Evolutionary conservation across 805 yeast genomes (phyloP), one percentile per base, ranked within the genome.

Genomic region (Candida fluviatilis): DNA sequence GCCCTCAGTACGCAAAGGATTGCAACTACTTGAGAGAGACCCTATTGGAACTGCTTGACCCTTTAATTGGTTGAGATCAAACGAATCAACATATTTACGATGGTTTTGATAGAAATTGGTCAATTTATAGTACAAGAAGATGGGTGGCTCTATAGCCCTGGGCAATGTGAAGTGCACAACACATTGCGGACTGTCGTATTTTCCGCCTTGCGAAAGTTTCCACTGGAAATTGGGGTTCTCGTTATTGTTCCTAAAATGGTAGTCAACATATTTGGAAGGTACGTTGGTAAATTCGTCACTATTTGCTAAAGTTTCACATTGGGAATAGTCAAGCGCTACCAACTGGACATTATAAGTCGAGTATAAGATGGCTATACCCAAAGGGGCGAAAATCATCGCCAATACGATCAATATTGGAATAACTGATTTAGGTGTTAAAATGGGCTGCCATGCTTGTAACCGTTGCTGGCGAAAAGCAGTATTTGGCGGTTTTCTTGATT

Each of bases 71-170:
- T 73, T 70, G 59, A 83, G 76, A 57, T 89, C 95, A 59, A 74
- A 85, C 7, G 95, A 84, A 43, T 79, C 80, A 24, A 91, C 98
- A 56, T 88, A 93, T 45, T 93, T 86, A 43, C 99, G 78, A 64
- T 93, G 99, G 59, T 93, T 93, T 60, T 93, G 98, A 60, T 73
- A 89, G 60, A 91, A 93, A 57, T 88, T 88, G 25, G 96, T 89
- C 52, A 93, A 68, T 48, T 81, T 80, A 65, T 93, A 93, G 64
- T 87, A 93, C 46, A 88, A 54, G 57, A 72, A 89, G 6, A 89
- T 55, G 3, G 95, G 87, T 2, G 82, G 76, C 30, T 78, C 71
- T 57, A 93, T 71, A 39, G 80, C 80, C 31, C 69, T 68, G 11
- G 96, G 95, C 18, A 88, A 58, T 29, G 76, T 75, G 63, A 93